Conservation (phyloP, 2,329 filamentous ascomycete genomes). For the Alternaria burnsii region DNA sequence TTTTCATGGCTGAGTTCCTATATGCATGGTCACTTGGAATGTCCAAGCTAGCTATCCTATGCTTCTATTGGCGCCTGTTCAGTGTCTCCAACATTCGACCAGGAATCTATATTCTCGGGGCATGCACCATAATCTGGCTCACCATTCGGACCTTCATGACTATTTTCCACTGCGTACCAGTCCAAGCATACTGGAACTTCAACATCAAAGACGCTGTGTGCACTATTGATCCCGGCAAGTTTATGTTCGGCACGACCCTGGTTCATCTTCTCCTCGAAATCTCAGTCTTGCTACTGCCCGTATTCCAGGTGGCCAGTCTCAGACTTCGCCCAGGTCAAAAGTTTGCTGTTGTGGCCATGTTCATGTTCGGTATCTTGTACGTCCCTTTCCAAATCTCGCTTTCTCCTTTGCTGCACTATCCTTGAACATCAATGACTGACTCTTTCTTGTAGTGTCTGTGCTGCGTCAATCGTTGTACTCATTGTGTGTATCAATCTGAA, state of each 20-base stretch:
- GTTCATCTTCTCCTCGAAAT: neutral
- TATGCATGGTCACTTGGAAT: neutral
- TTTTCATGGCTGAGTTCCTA: neutral
- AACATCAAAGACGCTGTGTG: neutral
- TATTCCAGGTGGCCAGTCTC: neutral
- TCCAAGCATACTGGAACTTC: neutral
- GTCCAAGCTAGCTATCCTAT: neutral
- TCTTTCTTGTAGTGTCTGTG: neutral
- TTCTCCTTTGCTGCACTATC: neutral
- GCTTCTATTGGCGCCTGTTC: neutral
- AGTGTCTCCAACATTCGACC: neutral
- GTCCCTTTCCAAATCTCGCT: neutral
- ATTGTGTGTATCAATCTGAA: neutral
- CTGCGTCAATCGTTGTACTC: neutral
- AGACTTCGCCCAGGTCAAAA: neutral
- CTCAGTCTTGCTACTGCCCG: neutral
- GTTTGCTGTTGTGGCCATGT: slow-evolving; percentile 3
- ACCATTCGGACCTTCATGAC: neutral
- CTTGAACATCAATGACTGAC: neutral
- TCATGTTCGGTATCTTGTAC: slow-evolving; percentile 9
- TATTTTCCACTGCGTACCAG: neutral
- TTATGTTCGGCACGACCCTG: neutral
- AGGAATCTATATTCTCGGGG: neutral
- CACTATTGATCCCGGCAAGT: neutral
- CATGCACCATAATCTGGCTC: neutral